phyloP scores from a whole-genome alignment of 129 eudicot genomes.

The Arctium minus region DNA sequence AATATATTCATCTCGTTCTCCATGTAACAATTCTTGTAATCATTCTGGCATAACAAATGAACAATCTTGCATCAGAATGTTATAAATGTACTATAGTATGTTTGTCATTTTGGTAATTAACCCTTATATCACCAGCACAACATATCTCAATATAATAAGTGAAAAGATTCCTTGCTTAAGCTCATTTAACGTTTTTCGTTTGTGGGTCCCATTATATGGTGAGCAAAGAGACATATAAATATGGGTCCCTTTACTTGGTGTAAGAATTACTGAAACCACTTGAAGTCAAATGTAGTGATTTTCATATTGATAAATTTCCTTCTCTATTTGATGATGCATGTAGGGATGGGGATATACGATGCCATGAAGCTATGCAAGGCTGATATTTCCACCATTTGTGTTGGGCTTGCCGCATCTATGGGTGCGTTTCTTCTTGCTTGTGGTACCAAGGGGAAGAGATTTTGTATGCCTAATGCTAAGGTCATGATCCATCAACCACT shows the following conservation, averaged over 20 bases:
- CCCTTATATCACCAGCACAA: background rate
- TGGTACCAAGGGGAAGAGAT: conserved; percentile 91
- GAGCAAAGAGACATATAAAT: background rate
- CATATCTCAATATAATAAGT: background rate
- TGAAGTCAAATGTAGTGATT: background rate
- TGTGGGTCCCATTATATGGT: background rate
- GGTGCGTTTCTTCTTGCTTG: conserved; percentile 95
- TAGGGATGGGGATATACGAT: conserved; percentile 96
- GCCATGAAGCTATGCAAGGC: conserved; percentile 97
- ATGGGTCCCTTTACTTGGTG: background rate
- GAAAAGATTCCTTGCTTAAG: background rate
- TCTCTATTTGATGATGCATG: conserved; percentile 22
- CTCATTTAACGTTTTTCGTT: background rate
- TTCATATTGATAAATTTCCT: background rate
- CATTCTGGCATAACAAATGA: background rate
- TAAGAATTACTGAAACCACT: background rate
- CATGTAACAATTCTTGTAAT: background rate
- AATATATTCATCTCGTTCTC: background rate
- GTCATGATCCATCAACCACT: conserved; percentile 94
- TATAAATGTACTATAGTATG: background rate
- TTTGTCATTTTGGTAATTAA: background rate
- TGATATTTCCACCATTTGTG: conserved; percentile 82
- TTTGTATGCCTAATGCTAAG: conserved; percentile 92
- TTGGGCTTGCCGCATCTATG: conserved; percentile 98
- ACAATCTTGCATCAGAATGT: background rate